Conservation (phyloP, 2,329 filamentous ascomycete species). For the Aspergillus sp. region DNA sequence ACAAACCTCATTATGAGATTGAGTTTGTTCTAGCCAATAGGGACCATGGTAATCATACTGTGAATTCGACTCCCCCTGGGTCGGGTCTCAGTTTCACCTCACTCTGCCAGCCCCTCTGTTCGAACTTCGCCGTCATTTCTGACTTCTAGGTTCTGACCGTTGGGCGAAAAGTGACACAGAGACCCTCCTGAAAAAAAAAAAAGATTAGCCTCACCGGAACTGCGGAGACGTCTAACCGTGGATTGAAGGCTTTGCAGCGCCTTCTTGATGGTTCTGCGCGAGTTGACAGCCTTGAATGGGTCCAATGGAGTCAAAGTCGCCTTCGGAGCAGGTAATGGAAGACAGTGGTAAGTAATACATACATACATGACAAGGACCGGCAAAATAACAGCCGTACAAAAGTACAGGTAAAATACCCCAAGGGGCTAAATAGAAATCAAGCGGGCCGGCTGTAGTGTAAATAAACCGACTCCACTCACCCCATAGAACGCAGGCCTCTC, state of each 20-base stretch:
- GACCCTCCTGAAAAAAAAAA: neutral
- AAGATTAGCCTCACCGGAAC: neutral
- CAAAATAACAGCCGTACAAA: neutral
- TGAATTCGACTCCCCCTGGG: neutral
- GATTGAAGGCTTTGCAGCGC: neutral
- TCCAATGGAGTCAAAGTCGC: neutral
- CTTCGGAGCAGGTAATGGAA: neutral
- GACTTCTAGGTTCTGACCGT: neutral
- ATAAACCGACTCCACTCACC: conserved; percentile 24
- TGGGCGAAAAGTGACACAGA: neutral
- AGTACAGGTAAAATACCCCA: neutral
- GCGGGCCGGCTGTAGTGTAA: conserved; percentile 23
- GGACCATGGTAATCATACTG: neutral
- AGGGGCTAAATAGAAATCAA: conserved; percentile 12
- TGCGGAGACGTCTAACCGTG: neutral
- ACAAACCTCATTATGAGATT: neutral
- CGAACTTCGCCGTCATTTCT: neutral
- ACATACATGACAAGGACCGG: neutral
- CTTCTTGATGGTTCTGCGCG: neutral
- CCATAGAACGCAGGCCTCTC: conserved; percentile 6
- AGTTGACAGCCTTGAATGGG: conserved; percentile 1
- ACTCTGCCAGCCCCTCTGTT: no score
- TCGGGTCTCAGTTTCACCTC: neutral
- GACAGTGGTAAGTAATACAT: neutral
- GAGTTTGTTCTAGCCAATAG: neutral